These are phyloP conservation scores for Zoysia matrella DNA, from an alignment of 202 grass and related monocot genomes.

Conservation along the genomic window DNA sequence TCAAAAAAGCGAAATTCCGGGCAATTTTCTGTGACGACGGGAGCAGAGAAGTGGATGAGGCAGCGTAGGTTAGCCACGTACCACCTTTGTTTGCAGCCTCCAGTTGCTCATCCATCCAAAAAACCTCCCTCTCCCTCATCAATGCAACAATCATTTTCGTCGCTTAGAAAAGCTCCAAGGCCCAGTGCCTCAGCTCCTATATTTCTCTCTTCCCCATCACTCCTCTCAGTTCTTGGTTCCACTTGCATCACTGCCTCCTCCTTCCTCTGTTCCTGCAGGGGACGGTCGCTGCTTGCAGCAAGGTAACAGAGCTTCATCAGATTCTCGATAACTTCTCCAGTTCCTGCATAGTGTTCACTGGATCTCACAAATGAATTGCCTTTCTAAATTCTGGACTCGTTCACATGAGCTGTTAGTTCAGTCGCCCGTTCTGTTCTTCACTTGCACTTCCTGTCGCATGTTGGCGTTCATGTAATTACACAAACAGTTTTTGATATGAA, in stretches of 20 bases:
- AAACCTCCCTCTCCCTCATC: conserved; percentile 14
- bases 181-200: conserved; percentile 40
- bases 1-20: neutral
- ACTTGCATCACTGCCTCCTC: conserved; percentile 5
- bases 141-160: conserved; percentile 31
- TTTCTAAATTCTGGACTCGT: neutral
- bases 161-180: conserved; percentile 7
- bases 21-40: conserved; percentile 30
- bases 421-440: neutral
- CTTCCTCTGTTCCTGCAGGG: conserved; percentile 28
- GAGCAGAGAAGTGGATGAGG: conserved; percentile 68
- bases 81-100: conserved; percentile 58
- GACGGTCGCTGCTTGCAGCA: conserved; percentile 21
- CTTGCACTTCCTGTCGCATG: neutral
- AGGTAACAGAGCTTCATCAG: conserved; percentile 20
- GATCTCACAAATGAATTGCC: neutral
- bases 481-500: neutral
- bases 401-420: neutral
- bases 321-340: neutral
- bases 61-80: conserved; percentile 63
- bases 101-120: conserved; percentile 65
- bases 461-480: neutral
- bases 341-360: neutral
- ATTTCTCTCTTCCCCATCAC: conserved; percentile 24
- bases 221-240: conserved; percentile 33